Evolutionary conservation across 1,284 basidiomycete genomes (phyloP).

Genomic region (Tilletia indica): DNA sequence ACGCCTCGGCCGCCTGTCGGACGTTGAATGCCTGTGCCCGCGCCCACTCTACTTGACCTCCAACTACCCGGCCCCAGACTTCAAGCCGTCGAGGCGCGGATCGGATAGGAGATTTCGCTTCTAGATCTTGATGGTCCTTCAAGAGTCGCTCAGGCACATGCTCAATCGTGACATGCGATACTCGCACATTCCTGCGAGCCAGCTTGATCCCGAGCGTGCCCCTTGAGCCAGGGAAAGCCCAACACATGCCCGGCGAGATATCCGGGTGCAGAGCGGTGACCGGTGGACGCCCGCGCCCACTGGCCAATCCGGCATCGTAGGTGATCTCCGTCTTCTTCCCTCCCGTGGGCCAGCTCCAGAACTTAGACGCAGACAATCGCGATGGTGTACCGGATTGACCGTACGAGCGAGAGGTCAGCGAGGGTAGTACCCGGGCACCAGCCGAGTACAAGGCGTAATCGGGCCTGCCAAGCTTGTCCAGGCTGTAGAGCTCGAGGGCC

Average conservation of each 20-base stretch:
- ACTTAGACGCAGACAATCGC: conserved; percentile 9
- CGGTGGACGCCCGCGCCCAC: conserved; percentile 72
- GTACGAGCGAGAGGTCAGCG: conserved; percentile 70
- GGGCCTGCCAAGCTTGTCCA: conserved; percentile 74
- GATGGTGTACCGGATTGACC: conserved; percentile 12
- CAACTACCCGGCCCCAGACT: conserved; percentile 64
- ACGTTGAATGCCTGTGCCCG: conserved; percentile 7
- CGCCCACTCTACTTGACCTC: not conserved
- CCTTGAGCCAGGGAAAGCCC: conserved; percentile 77
- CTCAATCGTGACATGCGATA: conserved; percentile 80
- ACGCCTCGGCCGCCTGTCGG: not conserved
- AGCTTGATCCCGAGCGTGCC: conserved; percentile 81
- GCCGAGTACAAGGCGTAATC: conserved; percentile 83
- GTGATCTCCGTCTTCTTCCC: too few species aligned
- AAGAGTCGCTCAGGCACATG: conserved; percentile 65
- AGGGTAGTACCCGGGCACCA: conserved; percentile 77
- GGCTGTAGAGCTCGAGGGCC: conserved; percentile 66
- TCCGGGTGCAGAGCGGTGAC: conserved; percentile 81
- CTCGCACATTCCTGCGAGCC: conserved; percentile 64
- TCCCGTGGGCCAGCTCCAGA: conserved; percentile 57
- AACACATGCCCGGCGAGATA: conserved; percentile 78
- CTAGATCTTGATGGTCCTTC: conserved; percentile 58
- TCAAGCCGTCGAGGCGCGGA: conserved; percentile 83
- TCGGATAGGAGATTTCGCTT: not conserved
- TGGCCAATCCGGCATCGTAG: not conserved